Conservation (phyloP, 768 basidiomycete genomes). For the Xerocomellus dryophilus region DNA sequence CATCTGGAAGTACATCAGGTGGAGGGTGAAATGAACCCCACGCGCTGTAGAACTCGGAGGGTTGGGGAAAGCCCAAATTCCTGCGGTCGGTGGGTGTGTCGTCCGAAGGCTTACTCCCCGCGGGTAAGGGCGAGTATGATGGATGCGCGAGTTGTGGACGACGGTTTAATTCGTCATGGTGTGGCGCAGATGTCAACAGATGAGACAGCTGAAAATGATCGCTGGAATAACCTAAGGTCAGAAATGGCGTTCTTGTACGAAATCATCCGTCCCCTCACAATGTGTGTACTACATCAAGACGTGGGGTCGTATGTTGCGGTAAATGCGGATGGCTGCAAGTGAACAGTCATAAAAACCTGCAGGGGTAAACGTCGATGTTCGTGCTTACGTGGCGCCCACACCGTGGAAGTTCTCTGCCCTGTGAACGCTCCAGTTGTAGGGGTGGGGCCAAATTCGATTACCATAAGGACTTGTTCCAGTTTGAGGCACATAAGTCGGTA, state of each 20-base stretch:
- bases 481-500: not conserved
- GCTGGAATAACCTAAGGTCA: constrained; percentile 6
- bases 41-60: not conserved
- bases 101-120: not conserved
- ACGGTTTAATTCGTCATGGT: not conserved
- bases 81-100: not conserved
- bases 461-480: constrained; percentile 5
- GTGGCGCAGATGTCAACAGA: not conserved
- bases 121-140: not conserved
- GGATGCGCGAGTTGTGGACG: not conserved
- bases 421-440: not conserved
- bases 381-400: constrained; percentile 9
- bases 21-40: constrained; percentile 6
- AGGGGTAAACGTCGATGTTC: not conserved
- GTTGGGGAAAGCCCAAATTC: not conserved
- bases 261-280: constrained; percentile 8
- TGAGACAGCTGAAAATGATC: not conserved
- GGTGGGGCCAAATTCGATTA: not conserved
- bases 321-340: constrained; percentile 3
- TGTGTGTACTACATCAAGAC: not conserved
- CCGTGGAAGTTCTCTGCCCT: not conserved
- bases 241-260: not conserved
- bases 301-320: not conserved
- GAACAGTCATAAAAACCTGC: constrained; percentile 3
- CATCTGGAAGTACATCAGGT: not conserved